Evolutionary conservation across 768 basidiomycete species (phyloP), one percentile per base, ranked within the genome.

Genomic region (Leccinellum albellum): DNA sequence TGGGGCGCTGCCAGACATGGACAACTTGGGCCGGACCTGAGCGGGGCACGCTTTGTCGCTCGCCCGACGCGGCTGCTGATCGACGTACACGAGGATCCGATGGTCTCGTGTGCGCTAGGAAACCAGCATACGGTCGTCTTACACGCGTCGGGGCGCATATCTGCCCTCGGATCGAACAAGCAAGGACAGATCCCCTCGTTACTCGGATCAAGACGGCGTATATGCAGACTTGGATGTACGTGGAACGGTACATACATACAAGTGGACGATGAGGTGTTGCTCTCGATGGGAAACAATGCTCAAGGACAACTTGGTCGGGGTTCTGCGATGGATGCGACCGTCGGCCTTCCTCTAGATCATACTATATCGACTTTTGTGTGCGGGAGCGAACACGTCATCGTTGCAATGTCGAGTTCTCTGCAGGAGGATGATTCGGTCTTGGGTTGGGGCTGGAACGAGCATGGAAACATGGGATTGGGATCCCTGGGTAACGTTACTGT

Each of bases 401-500:
- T 72, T 17, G 62, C 77, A 2, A 55, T 58, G 51, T 51, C 60
- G 4, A 51, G 44, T n/a, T 45, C 54, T 24, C 31, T 44, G 13
- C 60, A 63, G 1, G 79, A 82, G 60, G 32, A 42, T 4, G 28
- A 52, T 23, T 46, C 57, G 9, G 80, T 94, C 0, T 90, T 85
- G 83, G 90, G 84, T 0, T 97, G 95, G 91, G 96, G 96, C 0
- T 98, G 96, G 95, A 98, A 98, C 70, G 96, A 98, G 70, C 96
- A 98, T 68, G 96, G 96, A 7, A 98, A 97, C 70, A 76, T 98
- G 26, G 94, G 91, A 0, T 66, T 83, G 23, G 87, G 85, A 0
- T 75, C 78, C 33, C 82, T 82, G 4, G 73, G 77, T 3, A 86
- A 94, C 63, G 71, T 82, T 9, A 58, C 64, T 7, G 26, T 66